A percentile compares a stretch with the other conserved stretches of the same genome.
These are phyloP conservation scores for Papiliotrema laurentii DNA, from an alignment of 1,284 basidiomycete genomes.

Conservation along the genomic window DNA sequence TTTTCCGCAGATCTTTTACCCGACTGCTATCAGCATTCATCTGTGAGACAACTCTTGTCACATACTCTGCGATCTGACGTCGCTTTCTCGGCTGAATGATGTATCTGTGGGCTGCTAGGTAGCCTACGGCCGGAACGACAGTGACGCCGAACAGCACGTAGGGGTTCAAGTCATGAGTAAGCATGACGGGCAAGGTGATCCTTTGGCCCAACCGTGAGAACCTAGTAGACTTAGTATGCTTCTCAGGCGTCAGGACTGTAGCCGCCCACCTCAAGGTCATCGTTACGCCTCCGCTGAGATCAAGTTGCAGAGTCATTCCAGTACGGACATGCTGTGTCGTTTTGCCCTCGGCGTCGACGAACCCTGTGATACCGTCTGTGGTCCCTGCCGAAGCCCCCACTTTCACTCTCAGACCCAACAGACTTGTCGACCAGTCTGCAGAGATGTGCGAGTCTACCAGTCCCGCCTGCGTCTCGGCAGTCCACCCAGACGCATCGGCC, in stretches of 20 bases:
- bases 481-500: slow-evolving; percentile 41
- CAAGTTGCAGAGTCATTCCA: slow-evolving; percentile 31
- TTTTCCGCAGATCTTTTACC: slow-evolving; percentile 55
- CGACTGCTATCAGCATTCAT: slow-evolving; percentile 27
- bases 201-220: slow-evolving; percentile 54
- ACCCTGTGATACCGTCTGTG: slow-evolving; percentile 26
- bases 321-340: slow-evolving; percentile 35
- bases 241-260: neutral
- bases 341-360: slow-evolving; percentile 39
- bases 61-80: slow-evolving; percentile 52
- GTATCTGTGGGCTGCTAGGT: slow-evolving; percentile 57
- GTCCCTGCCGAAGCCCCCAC: slow-evolving; percentile 41
- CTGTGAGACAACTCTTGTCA: slow-evolving; percentile 7
- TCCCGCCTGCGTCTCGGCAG: slow-evolving; percentile 40
- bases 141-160: slow-evolving; percentile 53
- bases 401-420: slow-evolving; percentile 50
- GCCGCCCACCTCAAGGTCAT: slow-evolving; percentile 27
- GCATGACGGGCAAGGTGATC: slow-evolving; percentile 56
- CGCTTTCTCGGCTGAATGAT: slow-evolving; percentile 57
- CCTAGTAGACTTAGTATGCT: slow-evolving; percentile 14
- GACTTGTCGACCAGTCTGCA: slow-evolving; percentile 47
- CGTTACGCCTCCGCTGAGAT: slow-evolving; percentile 32
- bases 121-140: slow-evolving; percentile 55
- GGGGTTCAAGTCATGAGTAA: slow-evolving; percentile 53
- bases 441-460: slow-evolving; percentile 31